Conservation (phyloP, 352 stramenopile species). For the Globisporangium orthogonon region DNA sequence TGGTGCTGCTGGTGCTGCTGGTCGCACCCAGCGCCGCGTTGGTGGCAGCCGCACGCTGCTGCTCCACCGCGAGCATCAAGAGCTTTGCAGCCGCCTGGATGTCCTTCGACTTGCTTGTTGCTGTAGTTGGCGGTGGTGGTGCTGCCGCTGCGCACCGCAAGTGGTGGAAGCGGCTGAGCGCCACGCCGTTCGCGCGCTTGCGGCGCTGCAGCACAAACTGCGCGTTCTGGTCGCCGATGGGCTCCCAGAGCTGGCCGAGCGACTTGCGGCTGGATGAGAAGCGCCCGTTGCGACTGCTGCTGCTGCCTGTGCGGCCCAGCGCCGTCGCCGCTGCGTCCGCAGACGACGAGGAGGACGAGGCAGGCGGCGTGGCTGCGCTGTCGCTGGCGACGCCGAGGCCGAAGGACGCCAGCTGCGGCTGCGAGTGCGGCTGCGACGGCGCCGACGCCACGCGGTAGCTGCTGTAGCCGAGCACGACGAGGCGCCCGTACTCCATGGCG, state of each 20-base stretch:
- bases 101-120: constrained; percentile 17
- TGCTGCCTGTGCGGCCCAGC: constrained; percentile 2
- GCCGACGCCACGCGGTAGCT: constrained; percentile 69
- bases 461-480: constrained; percentile 81
- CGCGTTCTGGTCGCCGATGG: constrained; percentile 67
- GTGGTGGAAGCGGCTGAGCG: constrained; percentile 52
- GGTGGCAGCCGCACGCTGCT: constrained; percentile 7
- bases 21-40: neutral
- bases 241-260: constrained; percentile 60
- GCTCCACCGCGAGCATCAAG: constrained; percentile 49
- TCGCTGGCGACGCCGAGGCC: constrained; percentile 17
- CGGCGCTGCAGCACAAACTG: constrained; percentile 52
- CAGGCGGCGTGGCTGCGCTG: neutral
- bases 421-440: constrained; percentile 6
- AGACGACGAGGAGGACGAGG: neutral
- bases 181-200: constrained; percentile 41
- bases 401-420: constrained; percentile 24
- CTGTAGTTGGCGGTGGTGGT: neutral
- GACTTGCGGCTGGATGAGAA: constrained; percentile 27
- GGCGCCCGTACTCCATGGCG: constrained; percentile 71
- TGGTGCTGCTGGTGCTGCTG: neutral
- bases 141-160: constrained; percentile 15
- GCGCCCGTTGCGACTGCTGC: constrained; percentile 1
- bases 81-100: constrained; percentile 42
- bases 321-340: neutral